A percentile compares a stretch with the other conserved stretches of the same genome.
These are phyloP conservation scores for Rhizopus microsporus DNA, from an alignment of 371 early-diverging fungal genomes.

Conservation along the genomic window DNA sequence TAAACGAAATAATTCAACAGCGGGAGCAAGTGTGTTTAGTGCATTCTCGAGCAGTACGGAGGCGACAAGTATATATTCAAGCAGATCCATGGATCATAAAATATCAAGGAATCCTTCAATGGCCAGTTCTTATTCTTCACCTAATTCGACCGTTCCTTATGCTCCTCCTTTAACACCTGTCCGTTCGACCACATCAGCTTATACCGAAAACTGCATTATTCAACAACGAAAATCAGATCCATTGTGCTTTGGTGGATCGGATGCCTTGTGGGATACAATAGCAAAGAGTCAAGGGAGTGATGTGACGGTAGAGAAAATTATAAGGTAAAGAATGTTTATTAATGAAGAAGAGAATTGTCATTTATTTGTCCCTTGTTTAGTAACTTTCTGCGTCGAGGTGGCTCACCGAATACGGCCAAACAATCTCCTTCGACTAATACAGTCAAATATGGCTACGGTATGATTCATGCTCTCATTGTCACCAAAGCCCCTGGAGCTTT, in stretches of 20 bases:
- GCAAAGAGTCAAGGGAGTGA: slow-evolving; percentile 38
- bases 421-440: slow-evolving; percentile 30
- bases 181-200: slow-evolving; percentile 27
- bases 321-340: slow-evolving; percentile 25
- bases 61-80: slow-evolving; percentile 17
- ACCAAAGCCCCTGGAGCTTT: slow-evolving; percentile 34
- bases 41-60: slow-evolving; percentile 21
- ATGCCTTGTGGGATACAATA: slow-evolving; percentile 49
- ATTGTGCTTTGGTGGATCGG: slow-evolving; percentile 46
- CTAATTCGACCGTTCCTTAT: slow-evolving; percentile 19
- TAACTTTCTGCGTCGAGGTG: slow-evolving; percentile 45
- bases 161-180: slow-evolving; percentile 29
- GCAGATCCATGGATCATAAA: background rate
- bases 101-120: slow-evolving; percentile 26
- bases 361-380: slow-evolving; percentile 9
- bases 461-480: slow-evolving; percentile 50
- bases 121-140: slow-evolving; percentile 23
- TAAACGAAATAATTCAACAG: slow-evolving; percentile 18
- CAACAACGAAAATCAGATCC: slow-evolving; percentile 42
- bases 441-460: slow-evolving; percentile 49
- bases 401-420: slow-evolving; percentile 52
- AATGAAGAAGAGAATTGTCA: background rate
- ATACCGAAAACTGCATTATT: slow-evolving; percentile 27
- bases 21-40: slow-evolving; percentile 23
- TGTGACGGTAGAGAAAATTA: slow-evolving; percentile 44